A percentile compares a stretch with the other conserved stretches of the same genome.
Conservation (phyloP, 2,329 filamentous ascomycete species). For the Aureobasidium leucospermi region DNA sequence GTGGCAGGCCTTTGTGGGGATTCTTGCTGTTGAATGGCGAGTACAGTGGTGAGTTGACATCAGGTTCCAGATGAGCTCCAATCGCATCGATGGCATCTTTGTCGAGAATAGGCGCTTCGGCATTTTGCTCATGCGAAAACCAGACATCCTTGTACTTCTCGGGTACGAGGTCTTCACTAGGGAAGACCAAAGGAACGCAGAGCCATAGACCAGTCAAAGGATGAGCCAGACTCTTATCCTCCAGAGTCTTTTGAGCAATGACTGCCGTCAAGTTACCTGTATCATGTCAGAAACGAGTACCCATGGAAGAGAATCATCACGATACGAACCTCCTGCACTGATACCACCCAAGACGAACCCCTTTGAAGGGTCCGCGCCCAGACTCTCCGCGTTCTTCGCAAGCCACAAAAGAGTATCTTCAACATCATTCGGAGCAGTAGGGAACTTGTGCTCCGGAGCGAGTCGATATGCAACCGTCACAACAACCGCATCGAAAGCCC, state of each 20-base stretch:
- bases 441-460: constrained; percentile 42
- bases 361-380: constrained; percentile 35
- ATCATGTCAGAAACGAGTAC: background rate
- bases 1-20: constrained; percentile 33
- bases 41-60: constrained; percentile 17
- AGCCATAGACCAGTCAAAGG: constrained; percentile 43
- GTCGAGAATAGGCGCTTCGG: constrained; percentile 30
- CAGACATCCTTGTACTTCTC: constrained; percentile 34
- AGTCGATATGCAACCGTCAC: constrained; percentile 40
- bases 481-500: constrained; percentile 32
- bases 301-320: accelerated
- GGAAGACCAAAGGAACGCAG: constrained; percentile 34
- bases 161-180: constrained; percentile 26
- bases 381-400: constrained; percentile 31
- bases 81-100: constrained; percentile 23
- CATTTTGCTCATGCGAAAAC: constrained; percentile 38
- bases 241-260: constrained; percentile 33
- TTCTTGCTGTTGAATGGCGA: constrained; percentile 29
- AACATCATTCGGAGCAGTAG: constrained; percentile 35
- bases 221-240: constrained; percentile 33
- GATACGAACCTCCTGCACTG: constrained; percentile 34
- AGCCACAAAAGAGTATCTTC: constrained; percentile 43
- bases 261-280: constrained; percentile 31
- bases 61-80: constrained; percentile 6
- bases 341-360: constrained; percentile 46